A percentile compares a stretch with the other conserved stretches of the same genome.
Evolutionary conservation across 1,139 yeast species (phyloP).

Genomic region (Cylindricascospora bacillispora): DNA sequence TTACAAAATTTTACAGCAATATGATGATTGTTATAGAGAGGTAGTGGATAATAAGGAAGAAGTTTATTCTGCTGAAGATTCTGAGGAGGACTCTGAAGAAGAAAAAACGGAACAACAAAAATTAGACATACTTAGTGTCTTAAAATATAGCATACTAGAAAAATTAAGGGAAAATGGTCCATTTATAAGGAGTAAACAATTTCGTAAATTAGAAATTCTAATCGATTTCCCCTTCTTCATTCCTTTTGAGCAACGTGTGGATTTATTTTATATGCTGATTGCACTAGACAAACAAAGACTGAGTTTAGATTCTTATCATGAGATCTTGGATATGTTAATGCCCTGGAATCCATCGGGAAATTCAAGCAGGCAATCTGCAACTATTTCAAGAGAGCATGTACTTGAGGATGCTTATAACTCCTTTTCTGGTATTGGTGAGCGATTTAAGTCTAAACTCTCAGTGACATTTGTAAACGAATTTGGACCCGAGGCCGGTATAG

Average conservation of each 20-base stretch:
- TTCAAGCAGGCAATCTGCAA: constrained; percentile 30
- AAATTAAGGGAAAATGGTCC: constrained; percentile 6
- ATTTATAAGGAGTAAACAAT: constrained; percentile 6
- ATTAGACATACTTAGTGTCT: constrained; percentile 6
- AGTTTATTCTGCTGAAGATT: constrained; percentile 7
- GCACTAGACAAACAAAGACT: constrained; percentile 35
- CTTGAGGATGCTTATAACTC: constrained; percentile 62
- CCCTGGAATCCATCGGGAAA: constrained; percentile 8
- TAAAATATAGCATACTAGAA: constrained; percentile 7
- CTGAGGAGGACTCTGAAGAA: constrained; percentile 4
- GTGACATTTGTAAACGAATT: constrained; percentile 61
- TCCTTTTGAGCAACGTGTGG: constrained; percentile 62
- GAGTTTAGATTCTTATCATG: constrained; percentile 14
- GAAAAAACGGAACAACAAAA: constrained; percentile 3
- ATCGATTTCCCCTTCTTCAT: constrained; percentile 66
- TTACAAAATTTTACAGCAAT: constrained; percentile 15
- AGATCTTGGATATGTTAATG: constrained; percentile 10
- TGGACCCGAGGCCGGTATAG: constrained; percentile 77
- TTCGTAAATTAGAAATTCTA: constrained; percentile 36
- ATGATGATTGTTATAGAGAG: constrained; percentile 17
- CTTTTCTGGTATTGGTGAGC: constrained; percentile 35
- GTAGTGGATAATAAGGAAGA: constrained; percentile 14
- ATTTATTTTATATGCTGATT: constrained; percentile 54
- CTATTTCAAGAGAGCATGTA: constrained; percentile 54
- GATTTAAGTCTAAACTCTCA: constrained; percentile 46